Evolutionary conservation across 805 yeast genomes (phyloP).

Genomic region (Starmerella potacharoeniae): DNA sequence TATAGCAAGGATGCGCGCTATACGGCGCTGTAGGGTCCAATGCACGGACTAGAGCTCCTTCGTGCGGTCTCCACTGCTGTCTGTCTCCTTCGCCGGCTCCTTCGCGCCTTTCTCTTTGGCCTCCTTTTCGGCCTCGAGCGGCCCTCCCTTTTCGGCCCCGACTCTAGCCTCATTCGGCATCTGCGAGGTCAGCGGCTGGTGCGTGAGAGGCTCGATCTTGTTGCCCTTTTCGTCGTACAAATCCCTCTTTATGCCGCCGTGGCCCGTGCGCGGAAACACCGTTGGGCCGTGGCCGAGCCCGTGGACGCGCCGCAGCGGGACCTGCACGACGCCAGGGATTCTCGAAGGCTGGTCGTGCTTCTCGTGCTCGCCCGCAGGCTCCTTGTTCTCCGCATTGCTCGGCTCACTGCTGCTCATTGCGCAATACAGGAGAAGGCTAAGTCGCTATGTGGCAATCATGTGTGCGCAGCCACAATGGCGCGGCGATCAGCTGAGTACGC

Average conservation of each 20-base stretch:
- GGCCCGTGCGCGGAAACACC: not conserved
- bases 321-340: constrained; percentile 9
- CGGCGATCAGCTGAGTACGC: not conserved
- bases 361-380: not conserved
- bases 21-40: no score
- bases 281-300: constrained; percentile 15
- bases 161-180: not conserved
- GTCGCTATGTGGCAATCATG: not conserved
- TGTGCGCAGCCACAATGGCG: not conserved
- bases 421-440: not conserved
- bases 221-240: not conserved
- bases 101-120: no score
- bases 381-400: not conserved
- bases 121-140: not conserved
- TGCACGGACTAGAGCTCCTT: no score
- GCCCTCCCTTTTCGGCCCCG: not conserved
- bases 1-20: no score
- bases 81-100: no score
- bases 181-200: not conserved
- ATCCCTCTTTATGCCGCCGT: not conserved
- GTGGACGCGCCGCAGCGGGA: constrained; percentile 4
- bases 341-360: not conserved
- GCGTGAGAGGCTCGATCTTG: constrained; percentile 1
- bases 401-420: not conserved
- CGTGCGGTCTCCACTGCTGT: no score